Percentiles rank a stretch among this genome's conserved stretches.
These are phyloP conservation scores for Citrullus amarus DNA, from an alignment of 306 rosid species.

Conservation along the genomic window DNA sequence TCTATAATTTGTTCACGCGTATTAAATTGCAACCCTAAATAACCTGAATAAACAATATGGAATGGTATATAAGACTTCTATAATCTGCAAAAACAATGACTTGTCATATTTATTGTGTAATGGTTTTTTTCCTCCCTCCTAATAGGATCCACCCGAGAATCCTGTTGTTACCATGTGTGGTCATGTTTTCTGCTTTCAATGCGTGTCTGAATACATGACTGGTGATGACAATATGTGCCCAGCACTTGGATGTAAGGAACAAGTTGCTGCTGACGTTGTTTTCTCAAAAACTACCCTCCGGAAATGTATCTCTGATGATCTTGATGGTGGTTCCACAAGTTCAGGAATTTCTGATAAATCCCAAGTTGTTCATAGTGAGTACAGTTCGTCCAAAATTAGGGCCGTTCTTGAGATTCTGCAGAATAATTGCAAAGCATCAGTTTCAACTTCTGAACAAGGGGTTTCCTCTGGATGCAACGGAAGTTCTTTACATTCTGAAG, in stretches of 20 bases:
- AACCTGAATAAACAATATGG: background rate
- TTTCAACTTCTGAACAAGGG: constrained; percentile 17
- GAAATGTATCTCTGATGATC: constrained; percentile 55
- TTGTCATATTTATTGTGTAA: constrained; percentile 6
- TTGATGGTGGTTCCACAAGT: constrained; percentile 31
- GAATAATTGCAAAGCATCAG: constrained; percentile 26
- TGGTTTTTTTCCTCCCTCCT: constrained; percentile 13
- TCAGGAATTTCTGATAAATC: constrained; percentile 37
- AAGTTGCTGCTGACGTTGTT: constrained; percentile 48
- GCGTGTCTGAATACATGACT: constrained; percentile 69
- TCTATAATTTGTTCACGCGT: background rate
- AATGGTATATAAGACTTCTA: background rate
- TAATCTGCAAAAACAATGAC: background rate
- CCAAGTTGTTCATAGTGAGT: constrained; percentile 40
- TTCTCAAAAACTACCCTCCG: constrained; percentile 73
- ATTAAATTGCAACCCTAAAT: background rate
- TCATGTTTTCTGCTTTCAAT: constrained; percentile 90
- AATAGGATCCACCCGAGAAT: constrained; percentile 80
- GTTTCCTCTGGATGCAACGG: constrained; percentile 23
- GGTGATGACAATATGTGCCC: constrained; percentile 80
- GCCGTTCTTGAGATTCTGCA: constrained; percentile 72
- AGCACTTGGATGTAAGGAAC: constrained; percentile 54
- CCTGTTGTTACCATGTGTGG: constrained; percentile 85
- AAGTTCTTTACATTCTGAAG: constrained; percentile 21
- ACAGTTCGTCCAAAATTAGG: constrained; percentile 79